Evolutionary conservation across 176 grass and related monocot genomes (phyloP).

Genomic region (Calamus simplicifolius): DNA sequence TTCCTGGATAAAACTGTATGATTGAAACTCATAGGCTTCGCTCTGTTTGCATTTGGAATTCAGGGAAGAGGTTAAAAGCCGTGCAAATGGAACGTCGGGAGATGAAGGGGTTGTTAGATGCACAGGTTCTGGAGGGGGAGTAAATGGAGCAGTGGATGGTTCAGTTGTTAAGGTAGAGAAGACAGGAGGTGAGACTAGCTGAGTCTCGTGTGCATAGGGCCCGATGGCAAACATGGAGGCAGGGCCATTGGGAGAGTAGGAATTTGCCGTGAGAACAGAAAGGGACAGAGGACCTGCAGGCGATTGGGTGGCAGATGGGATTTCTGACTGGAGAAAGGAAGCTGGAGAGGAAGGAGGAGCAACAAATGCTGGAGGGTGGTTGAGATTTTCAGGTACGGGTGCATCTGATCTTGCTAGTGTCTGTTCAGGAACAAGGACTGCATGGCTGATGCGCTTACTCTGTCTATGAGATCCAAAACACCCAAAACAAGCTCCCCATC

Average conservation of each 20-base stretch:
- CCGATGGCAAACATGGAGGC: slow-evolving; percentile 56
- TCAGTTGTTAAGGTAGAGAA: slow-evolving; percentile 42
- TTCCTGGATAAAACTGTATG: slow-evolving; percentile 42
- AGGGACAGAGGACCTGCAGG: slow-evolving; percentile 15
- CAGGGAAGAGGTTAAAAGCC: slow-evolving; percentile 29
- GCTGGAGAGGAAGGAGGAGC: slow-evolving; percentile 56
- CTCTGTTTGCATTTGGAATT: slow-evolving; percentile 7
- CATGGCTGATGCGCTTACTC: no score
- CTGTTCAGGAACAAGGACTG: no score
- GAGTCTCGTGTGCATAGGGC: slow-evolving; percentile 53
- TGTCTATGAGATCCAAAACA: no score
- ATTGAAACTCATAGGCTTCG: slow-evolving; percentile 13
- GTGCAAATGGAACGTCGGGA: slow-evolving; percentile 78
- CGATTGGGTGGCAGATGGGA: slow-evolving; percentile 27
- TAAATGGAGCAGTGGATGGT: slow-evolving; percentile 71
- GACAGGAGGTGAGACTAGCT: slow-evolving; percentile 62
- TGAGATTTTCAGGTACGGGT: slow-evolving; percentile 13
- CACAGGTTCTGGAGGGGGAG: slow-evolving; percentile 35
- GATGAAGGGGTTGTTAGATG: slow-evolving; percentile 51
- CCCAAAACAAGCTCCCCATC: no score
- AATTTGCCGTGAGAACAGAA: slow-evolving; percentile 1
- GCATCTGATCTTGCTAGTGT: no score
- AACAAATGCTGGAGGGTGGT: slow-evolving; percentile 21
- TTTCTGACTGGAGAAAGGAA: slow-evolving; percentile 37
- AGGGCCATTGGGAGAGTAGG: slow-evolving; percentile 44